A percentile compares a stretch with the other conserved stretches of the same genome.
Evolutionary conservation across 768 basidiomycete species (phyloP).

Genomic region (Kwoniella newhampshirensis): DNA sequence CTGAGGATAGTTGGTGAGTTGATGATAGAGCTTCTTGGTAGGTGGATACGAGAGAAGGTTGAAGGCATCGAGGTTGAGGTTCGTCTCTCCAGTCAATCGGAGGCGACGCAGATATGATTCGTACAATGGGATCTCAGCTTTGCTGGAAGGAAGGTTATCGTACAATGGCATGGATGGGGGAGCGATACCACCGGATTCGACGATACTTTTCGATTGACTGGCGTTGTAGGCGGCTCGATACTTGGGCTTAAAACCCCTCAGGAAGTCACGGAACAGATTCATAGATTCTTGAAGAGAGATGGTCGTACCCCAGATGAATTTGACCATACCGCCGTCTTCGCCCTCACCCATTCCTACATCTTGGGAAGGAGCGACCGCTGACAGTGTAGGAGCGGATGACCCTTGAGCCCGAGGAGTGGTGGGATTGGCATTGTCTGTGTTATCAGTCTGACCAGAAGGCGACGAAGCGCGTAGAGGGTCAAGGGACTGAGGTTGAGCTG

Average conservation of each 20-base stretch:
- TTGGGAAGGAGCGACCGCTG: constrained; percentile 63
- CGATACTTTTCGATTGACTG: constrained; percentile 25
- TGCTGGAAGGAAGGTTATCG: constrained; percentile 42
- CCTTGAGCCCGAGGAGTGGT: constrained; percentile 25
- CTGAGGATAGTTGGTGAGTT: constrained; percentile 90
- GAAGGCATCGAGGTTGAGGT: constrained; percentile 82
- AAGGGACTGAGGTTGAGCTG: constrained; percentile 61
- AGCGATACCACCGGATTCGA: constrained; percentile 41
- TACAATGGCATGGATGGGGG: constrained; percentile 47
- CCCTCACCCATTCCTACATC: constrained; percentile 45
- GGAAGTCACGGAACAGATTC: constrained; percentile 82
- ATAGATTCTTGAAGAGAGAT: constrained; percentile 89
- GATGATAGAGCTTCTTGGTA: constrained; percentile 74
- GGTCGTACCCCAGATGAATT: constrained; percentile 95
- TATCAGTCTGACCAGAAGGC: constrained; percentile 17
- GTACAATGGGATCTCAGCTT: constrained; percentile 60
- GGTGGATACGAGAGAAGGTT: constrained; percentile 86
- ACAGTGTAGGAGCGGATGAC: constrained; percentile 61
- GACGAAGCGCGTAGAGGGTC: constrained; percentile 59
- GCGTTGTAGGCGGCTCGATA: constrained; percentile 71
- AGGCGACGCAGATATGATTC: constrained; percentile 78
- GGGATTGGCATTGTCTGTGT: constrained; percentile 13
- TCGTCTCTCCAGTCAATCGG: constrained; percentile 87
- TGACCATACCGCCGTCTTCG: constrained; percentile 68
- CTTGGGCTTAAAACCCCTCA: constrained; percentile 89